Conservation (phyloP, 768 basidiomycete genomes). For the Hygrophorus russula region DNA sequence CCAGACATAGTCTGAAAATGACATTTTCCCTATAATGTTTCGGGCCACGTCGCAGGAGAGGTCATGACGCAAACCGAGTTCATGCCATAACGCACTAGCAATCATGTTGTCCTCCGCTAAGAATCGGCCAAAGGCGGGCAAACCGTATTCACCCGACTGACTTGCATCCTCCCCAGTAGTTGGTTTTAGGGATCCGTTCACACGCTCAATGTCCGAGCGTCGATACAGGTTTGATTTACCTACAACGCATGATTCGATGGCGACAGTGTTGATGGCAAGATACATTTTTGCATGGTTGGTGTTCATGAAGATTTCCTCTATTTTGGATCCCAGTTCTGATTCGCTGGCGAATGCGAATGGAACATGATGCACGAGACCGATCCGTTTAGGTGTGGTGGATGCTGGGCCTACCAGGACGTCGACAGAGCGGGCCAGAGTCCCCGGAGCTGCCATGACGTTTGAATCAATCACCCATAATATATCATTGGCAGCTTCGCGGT, state of each 20-base stretch:
- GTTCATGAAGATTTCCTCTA: slow-evolving; percentile 93
- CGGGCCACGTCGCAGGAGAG: slow-evolving; percentile 85
- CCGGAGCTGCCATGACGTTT: slow-evolving; percentile 71
- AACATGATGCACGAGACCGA: slow-evolving; percentile 91
- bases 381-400: slow-evolving; percentile 28
- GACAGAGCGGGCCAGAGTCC: slow-evolving; percentile 77
- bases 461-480: slow-evolving; percentile 97
- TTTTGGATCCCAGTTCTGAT: slow-evolving; percentile 59
- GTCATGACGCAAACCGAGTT: slow-evolving; percentile 78
- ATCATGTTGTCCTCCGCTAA: slow-evolving; percentile 99
- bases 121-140: slow-evolving; percentile 77
- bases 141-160: slow-evolving; percentile 33
- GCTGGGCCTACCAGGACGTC: slow-evolving; percentile 49
- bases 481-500: slow-evolving; percentile 70
- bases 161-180: slow-evolving; percentile 10
- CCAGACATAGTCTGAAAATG: slow-evolving; percentile 73
- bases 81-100: slow-evolving; percentile 85
- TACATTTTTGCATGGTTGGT: slow-evolving; percentile 99
- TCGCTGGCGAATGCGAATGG: slow-evolving; percentile 77
- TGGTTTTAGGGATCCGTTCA: slow-evolving; percentile 57
- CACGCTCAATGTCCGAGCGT: slow-evolving; percentile 72
- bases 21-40: slow-evolving; percentile 85
- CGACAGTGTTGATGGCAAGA: slow-evolving; percentile 81
- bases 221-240: slow-evolving; percentile 95
- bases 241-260: slow-evolving; percentile 89